Percentiles rank a stretch among this genome's conserved stretches.
Conservation (phyloP, 805 yeast species). For the Saccharomyces mikatae region DNA sequence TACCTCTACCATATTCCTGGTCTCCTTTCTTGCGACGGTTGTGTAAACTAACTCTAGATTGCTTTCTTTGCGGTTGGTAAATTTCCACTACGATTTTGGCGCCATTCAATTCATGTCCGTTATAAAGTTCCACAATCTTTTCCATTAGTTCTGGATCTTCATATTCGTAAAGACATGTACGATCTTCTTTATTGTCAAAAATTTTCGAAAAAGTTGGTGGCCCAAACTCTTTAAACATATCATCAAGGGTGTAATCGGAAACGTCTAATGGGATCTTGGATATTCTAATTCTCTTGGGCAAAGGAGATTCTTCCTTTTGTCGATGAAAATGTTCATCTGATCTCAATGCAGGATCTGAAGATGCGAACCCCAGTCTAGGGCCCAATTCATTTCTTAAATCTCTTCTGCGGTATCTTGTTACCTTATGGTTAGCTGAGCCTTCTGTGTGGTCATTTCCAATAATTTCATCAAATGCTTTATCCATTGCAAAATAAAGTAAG, state of each 20-base stretch:
- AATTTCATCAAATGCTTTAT: not conserved
- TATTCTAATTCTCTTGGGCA: slow-evolving; percentile 21
- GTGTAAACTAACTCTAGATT: not conserved
- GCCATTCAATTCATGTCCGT: slow-evolving; percentile 18
- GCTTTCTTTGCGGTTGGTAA: slow-evolving; percentile 11
- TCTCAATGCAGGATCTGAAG: not conserved
- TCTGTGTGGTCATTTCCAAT: not conserved
- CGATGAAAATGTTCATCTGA: not conserved
- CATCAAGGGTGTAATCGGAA: slow-evolving; percentile 27
- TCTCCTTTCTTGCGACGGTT: not conserved
- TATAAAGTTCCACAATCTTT: slow-evolving; percentile 17
- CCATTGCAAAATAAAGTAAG: not conserved
- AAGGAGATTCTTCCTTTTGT: slow-evolving; percentile 3
- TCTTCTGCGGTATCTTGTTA: slow-evolving; percentile 28
- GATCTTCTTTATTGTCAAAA: slow-evolving; percentile 22
- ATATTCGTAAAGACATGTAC: slow-evolving; percentile 26
- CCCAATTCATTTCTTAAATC: slow-evolving; percentile 28
- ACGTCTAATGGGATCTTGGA: slow-evolving; percentile 22
- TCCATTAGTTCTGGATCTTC: slow-evolving; percentile 15
- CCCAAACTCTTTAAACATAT: slow-evolving; percentile 25
- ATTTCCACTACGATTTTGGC: slow-evolving; percentile 17
- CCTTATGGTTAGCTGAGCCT: slow-evolving; percentile 6
- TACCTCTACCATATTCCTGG: not conserved
- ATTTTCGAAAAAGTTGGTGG: slow-evolving; percentile 16
- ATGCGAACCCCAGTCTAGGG: slow-evolving; percentile 17